Base-by-base conservation (phyloP, 495 filamentous ascomycete genomes). In the Tricharina praecox region DNA sequence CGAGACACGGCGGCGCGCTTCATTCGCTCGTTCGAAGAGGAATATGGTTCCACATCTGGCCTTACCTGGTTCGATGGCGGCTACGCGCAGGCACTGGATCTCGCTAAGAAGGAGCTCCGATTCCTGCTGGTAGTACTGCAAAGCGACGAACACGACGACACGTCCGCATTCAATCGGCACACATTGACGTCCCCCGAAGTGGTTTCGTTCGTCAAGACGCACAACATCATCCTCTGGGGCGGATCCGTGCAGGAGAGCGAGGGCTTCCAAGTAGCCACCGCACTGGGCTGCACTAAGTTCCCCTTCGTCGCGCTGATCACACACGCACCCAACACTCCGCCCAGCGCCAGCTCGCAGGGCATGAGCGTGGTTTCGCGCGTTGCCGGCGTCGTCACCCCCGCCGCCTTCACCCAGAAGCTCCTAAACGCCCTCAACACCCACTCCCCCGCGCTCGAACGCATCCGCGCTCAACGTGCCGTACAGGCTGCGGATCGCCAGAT, bases 121-220 rank as follows among this genome's bases (percentile, higher is more conserved):
- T 93, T 92, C 60, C 67, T 97, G 1, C 59, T 96, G 8, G 80
- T 93, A 4, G 67, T 96, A 3, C 69, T 96, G 4, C 62, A 93
- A 13, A 85, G 85, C 1, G 83, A 87, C 0, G 92, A 96, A 54
- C 88, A 97, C 59, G 90, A 95, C 54, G 84, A 93, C 54, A 95
- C 83, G 2, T 71, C 72, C 19, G 67, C 74, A n/a, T 97, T 87
- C 67, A 77, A 90, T 42, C 72, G 72, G 9, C 75, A 88, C 33
- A 95, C 85, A 0, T 72, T 97, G 0, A 69, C 92, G 5, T 71
- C 79, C 9, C 74, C 73, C 15, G 79, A 88, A 38, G 74, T 93
- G 2, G 68, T 78, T 15, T 61, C 67, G 20, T 93, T 82, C 49
- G 55, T 96, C 58, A 79, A 74, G 45, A 71, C 84, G 49, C 81